Evolutionary conservation across 768 basidiomycete genomes (phyloP), one percentile per base, ranked within the genome.

Genomic region (Mycena galericulata): DNA sequence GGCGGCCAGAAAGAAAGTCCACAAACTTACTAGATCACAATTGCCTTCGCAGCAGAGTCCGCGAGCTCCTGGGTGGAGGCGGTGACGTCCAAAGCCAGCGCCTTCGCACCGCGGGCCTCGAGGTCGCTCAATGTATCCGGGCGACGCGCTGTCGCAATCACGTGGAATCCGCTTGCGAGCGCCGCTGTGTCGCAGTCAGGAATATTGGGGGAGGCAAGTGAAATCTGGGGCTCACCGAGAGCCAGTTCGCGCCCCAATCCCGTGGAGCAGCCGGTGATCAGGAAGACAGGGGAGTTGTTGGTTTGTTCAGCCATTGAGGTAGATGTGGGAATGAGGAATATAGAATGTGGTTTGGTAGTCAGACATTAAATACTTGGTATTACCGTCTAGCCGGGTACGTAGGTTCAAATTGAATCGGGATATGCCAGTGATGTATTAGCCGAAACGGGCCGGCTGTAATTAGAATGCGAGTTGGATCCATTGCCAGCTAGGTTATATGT

Each of bases 221-320:
- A 7, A 49, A 3, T 6, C 3, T 2, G n/a, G 5, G 2, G 30
- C 50, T 24, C 5, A 58, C 67, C 67, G 0, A 50, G 22, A 4
- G 61, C 51, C 26, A 80, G 62, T 40, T 75, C 74, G 4, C 69
- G 68, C 11, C 79, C 79, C 20, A 79, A 50, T 14, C 79, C 79
- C 11, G 75, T 72, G 68, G 76, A 75, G 51, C 72, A 75, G 20
- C 78, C 78, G 22, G 78, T 79, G 50, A 78, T 78, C 40, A 78
- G 69, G n/a, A 69, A 47, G 10, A 69, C 63, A 0, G 59, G 24
- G 22, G 57, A 45, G 4, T 14, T 24, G n/a, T 24, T n/a, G n/a
- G n/a, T n/a, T n/a, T n/a, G n/a, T n/a, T n/a, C n/a, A n/a, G n/a
- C n/a, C n/a, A n/a, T n/a, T n/a, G n/a, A n/a, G n/a, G n/a, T n/a